A percentile compares a stretch with the other conserved stretches of the same genome.
phyloP scores from a whole-genome alignment of 164 flowering plant species.

The Protea cynaroides region DNA sequence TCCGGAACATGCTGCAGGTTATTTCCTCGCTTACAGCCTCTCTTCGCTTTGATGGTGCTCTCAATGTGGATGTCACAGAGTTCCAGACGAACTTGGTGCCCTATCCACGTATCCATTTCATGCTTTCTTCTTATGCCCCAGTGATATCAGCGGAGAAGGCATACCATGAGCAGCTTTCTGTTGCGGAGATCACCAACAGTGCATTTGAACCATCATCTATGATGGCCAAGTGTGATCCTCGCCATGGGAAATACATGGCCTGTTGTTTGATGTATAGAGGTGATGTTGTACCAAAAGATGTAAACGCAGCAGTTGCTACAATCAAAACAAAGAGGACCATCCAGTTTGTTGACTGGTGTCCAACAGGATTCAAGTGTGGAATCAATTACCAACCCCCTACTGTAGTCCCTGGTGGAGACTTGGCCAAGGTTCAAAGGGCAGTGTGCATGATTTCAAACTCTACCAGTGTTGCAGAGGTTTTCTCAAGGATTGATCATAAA shows the following conservation, averaged over 20 bases:
- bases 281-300: constrained; percentile 47
- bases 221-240: constrained; percentile 52
- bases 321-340: constrained; percentile 47
- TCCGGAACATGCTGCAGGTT: constrained; percentile 14
- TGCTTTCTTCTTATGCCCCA: constrained; percentile 55
- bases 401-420: constrained; percentile 47
- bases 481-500: constrained; percentile 43
- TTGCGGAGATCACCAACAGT: constrained; percentile 43
- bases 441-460: constrained; percentile 47
- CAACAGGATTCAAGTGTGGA: constrained; percentile 50
- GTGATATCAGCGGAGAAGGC: constrained; percentile 48
- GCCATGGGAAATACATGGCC: constrained; percentile 49
- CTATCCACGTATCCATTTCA: constrained; percentile 52
- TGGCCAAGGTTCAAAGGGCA: constrained; percentile 48
- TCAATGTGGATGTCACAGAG: constrained; percentile 46
- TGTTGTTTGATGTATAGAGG: constrained; percentile 50
- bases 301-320: constrained; percentile 41
- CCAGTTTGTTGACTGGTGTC: constrained; percentile 53
- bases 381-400: constrained; percentile 46
- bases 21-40: constrained; percentile 44
- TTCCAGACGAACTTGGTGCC: constrained; percentile 53
- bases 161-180: constrained; percentile 41
- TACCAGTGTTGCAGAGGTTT: constrained; percentile 48
- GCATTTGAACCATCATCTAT: constrained; percentile 48
- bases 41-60: constrained; percentile 43